Percentiles rank a stretch among this genome's conserved stretches.
Evolutionary conservation across 805 yeast species (phyloP).

Genomic region (Candida pseudoglaebosa): DNA sequence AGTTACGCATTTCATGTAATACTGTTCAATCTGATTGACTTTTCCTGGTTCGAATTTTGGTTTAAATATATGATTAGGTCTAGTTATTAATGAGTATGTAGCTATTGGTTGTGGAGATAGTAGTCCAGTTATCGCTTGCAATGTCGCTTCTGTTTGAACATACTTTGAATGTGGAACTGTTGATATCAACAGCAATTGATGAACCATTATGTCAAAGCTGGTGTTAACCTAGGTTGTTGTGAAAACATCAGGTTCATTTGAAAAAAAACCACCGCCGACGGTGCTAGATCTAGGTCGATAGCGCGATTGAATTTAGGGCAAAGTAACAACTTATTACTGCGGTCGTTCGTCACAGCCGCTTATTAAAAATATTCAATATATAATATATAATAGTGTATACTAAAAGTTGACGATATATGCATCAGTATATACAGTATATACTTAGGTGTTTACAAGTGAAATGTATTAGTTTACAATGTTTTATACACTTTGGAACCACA

Average conservation of each 20-base stretch:
- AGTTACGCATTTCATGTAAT: constrained; percentile 46
- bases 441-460: too few relatives aligned
- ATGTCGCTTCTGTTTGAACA: constrained; percentile 42
- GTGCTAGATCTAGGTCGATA: neutral
- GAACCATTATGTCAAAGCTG: constrained; percentile 46
- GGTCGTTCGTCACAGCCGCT: too few relatives aligned
- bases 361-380: too few relatives aligned
- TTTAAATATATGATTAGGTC: constrained; percentile 47
- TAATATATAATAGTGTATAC: too few relatives aligned
- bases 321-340: too few relatives aligned
- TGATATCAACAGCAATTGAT: constrained; percentile 48
- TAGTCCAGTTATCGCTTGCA: constrained; percentile 50
- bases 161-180: constrained; percentile 40
- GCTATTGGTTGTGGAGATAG: constrained; percentile 41
- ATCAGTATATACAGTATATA: too few relatives aligned
- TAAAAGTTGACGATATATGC: too few relatives aligned
- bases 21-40: constrained; percentile 54
- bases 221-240: neutral
- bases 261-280: neutral
- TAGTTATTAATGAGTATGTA: constrained; percentile 47
- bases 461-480: too few relatives aligned
- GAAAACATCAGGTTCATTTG: too few relatives aligned
- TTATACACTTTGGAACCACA: too few relatives aligned
- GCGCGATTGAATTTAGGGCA: too few relatives aligned
- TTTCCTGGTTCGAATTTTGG: constrained; percentile 56